Percentiles rank a stretch among this genome's conserved stretches.
Evolutionary conservation across 768 basidiomycete species (phyloP).

Genomic region (Boletus sensibilis): DNA sequence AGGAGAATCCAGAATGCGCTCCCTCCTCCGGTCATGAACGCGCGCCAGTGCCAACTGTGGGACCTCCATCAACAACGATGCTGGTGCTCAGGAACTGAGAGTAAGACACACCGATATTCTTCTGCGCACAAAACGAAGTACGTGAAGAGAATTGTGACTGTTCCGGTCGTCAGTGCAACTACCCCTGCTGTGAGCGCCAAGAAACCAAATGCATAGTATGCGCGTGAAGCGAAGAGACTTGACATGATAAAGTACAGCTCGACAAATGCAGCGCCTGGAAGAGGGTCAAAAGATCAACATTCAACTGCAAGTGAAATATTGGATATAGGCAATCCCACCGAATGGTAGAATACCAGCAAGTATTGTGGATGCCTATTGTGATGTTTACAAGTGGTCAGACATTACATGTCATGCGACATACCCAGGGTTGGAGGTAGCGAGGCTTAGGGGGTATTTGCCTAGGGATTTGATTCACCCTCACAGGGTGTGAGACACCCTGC

Average conservation of each 20-base stretch:
- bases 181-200: conserved; percentile 82
- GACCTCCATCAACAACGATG: conserved; percentile 2
- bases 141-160: conserved; percentile 83
- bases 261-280: conserved; percentile 87
- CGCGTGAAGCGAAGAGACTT: conserved; percentile 86
- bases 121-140: conserved; percentile 94
- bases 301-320: conserved; percentile 3
- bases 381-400: conserved; percentile 8
- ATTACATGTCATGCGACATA: conserved; percentile 33
- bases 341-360: conserved; percentile 93
- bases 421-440: conserved; percentile 82
- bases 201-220: conserved; percentile 97
- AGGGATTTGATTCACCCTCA: conserved; percentile 89
- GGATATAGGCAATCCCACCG: conserved; percentile 43
- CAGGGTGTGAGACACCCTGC: conserved; percentile 76
- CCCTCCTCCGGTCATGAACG: conserved; percentile 89
- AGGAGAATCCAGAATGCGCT: conserved; percentile 88
- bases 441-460: conserved; percentile 91
- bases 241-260: conserved; percentile 93
- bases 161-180: conserved; percentile 84
- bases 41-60: conserved; percentile 93
- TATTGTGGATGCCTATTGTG: conserved; percentile 58
- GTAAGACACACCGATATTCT: conserved; percentile 71
- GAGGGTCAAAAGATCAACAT: not conserved
- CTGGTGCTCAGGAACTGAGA: not conserved